Percentiles rank a stretch among this genome's conserved stretches.
Conservation (phyloP, 1,284 basidiomycete species). For the Tetrapyrgos nigripes region DNA sequence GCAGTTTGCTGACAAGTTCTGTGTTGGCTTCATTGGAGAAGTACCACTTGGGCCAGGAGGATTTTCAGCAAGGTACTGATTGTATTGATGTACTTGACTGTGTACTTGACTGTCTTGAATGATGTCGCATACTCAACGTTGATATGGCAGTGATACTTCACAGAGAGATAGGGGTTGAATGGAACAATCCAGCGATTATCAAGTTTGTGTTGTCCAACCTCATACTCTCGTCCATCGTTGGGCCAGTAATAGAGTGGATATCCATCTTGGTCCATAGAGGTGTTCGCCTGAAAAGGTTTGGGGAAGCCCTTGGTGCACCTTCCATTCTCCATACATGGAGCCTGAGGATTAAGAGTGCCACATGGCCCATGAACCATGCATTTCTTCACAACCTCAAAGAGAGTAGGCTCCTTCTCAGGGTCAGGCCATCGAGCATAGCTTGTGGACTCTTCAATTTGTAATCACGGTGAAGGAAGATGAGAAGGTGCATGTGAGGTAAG, state of each 20-base stretch:
- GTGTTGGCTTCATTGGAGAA: not conserved
- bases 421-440: conserved; percentile 34
- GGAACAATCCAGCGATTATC: conserved; percentile 47
- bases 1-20: not conserved
- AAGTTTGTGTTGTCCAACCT: conserved; percentile 33
- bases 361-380: conserved; percentile 46
- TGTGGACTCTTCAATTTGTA: conserved; percentile 7
- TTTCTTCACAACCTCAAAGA: conserved; percentile 27
- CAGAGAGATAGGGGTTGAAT: conserved; percentile 37
- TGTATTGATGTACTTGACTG: conserved; percentile 54
- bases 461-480: conserved; percentile 31
- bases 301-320: too few relatives aligned
- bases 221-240: too few relatives aligned
- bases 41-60: not conserved
- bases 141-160: conserved; percentile 51
- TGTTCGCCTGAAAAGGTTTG: too few relatives aligned
- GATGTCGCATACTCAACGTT: conserved; percentile 42
- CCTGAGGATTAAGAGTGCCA: conserved; percentile 24
- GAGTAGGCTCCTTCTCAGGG: conserved; percentile 22
- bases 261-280: too few relatives aligned
- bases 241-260: too few relatives aligned
- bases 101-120: conserved; percentile 43
- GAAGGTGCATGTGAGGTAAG: conserved; percentile 41
- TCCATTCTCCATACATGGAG: too few relatives aligned
- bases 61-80: conserved; percentile 29